phyloP scores from a whole-genome alignment of 352 stramenopile species.

The Phytophthora syringae region DNA sequence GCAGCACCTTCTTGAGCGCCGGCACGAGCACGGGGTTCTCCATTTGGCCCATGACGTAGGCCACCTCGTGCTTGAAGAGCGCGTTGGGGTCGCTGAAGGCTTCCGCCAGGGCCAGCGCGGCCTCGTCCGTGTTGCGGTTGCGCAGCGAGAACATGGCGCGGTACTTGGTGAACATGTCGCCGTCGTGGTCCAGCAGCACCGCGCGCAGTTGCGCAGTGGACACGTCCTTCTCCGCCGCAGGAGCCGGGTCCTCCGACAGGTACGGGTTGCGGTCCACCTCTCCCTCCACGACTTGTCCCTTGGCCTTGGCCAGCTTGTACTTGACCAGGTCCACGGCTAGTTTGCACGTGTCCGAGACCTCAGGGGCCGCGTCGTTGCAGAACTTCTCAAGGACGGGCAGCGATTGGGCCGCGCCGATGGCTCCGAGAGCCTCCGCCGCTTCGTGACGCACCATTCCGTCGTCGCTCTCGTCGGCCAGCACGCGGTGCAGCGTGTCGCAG shows the following conservation, averaged over 20 bases:
- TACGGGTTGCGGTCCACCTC: conserved; percentile 92
- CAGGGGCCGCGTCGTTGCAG: conserved; percentile 69
- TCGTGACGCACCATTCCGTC: conserved; percentile 94
- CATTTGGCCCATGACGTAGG: conserved; percentile 96
- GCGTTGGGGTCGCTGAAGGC: conserved; percentile 82
- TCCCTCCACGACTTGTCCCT: conserved; percentile 53
- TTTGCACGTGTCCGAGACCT: conserved; percentile 96
- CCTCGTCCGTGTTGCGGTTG: conserved; percentile 94
- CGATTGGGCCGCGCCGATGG: conserved; percentile 91
- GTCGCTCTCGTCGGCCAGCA: conserved; percentile 89
- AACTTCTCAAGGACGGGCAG: conserved; percentile 90
- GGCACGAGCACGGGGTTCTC: conserved; percentile 86
- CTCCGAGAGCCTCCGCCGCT: conserved; percentile 96
- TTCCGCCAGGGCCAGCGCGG: conserved; percentile 75
- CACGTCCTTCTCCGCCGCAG: conserved; percentile 79
- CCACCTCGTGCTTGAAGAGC: conserved; percentile 92
- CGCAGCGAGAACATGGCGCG: conserved; percentile 98
- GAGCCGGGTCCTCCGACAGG: conserved; percentile 96
- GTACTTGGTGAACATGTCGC: conserved; percentile 94
- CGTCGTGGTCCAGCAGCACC: conserved; percentile 86
- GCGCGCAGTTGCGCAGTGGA: conserved; percentile 81
- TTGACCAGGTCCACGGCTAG: conserved; percentile 93
- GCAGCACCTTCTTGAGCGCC: conserved; percentile 91
- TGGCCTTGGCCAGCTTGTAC: conserved; percentile 85
- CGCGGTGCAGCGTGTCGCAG: conserved; percentile 73